These are phyloP conservation scores for Dichomitus squalens DNA, from an alignment of 1,284 basidiomycete genomes.

Conservation along the genomic window DNA sequence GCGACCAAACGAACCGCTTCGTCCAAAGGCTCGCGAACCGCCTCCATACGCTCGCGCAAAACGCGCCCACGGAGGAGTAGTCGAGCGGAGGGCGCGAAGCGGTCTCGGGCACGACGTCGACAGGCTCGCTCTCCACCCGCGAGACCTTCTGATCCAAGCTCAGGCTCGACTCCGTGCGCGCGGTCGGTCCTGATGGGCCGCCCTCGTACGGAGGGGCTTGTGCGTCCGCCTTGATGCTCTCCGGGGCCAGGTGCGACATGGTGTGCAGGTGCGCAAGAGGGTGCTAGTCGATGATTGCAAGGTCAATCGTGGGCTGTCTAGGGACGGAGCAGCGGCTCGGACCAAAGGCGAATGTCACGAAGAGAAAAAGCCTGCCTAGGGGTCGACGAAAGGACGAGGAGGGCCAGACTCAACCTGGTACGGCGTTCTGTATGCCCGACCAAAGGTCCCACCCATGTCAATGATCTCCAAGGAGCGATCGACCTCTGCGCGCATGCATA, in stretches of 20 bases:
- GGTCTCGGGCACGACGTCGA: too few species aligned
- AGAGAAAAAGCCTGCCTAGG: too few species aligned
- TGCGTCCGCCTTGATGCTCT: constrained; percentile 5
- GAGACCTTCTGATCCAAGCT: not conserved
- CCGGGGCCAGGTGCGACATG: constrained; percentile 12
- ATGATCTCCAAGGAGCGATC: too few species aligned
- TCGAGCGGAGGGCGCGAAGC: constrained; percentile 52
- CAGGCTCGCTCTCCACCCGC: not conserved
- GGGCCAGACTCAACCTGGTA: too few species aligned
- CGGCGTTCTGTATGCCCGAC: too few species aligned
- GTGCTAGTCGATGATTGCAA: too few species aligned
- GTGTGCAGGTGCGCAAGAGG: too few species aligned
- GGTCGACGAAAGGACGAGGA: too few species aligned
- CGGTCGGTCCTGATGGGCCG: not conserved
- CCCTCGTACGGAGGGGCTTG: constrained; percentile 4
- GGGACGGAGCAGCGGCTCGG: too few species aligned
- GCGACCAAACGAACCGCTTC: constrained; percentile 62
- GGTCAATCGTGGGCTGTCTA: constrained; percentile 1
- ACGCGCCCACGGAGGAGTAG: constrained; percentile 57
- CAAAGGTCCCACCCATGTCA: too few species aligned
- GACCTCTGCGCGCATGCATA: too few species aligned
- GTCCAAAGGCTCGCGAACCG: constrained; percentile 79
- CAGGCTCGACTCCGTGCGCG: not conserved
- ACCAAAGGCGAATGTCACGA: too few species aligned
- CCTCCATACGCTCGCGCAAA: constrained; percentile 50